Conservation (phyloP, 2,329 filamentous ascomycete species). For the Aspergillus ustus region DNA sequence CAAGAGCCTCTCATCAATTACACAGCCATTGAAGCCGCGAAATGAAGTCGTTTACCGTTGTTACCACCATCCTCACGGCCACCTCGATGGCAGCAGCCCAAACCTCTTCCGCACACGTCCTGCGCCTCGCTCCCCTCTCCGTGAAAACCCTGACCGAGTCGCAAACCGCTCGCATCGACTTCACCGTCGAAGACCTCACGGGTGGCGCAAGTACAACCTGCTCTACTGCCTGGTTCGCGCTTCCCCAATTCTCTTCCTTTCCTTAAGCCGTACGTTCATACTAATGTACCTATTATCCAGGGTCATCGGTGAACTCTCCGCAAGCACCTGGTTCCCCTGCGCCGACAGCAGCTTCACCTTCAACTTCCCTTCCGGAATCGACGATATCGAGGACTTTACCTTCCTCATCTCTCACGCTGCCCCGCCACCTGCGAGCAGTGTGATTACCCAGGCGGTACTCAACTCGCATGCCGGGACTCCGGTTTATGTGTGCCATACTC, state of each 20-base stretch:
- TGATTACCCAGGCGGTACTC: neutral
- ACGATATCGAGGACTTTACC: neutral
- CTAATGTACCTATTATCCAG: too few relatives aligned
- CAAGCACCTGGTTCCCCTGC: neutral
- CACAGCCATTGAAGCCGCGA: too few relatives aligned
- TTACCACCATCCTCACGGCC: too few relatives aligned
- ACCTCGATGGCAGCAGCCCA: too few relatives aligned
- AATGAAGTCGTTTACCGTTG: too few relatives aligned
- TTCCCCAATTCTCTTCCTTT: neutral
- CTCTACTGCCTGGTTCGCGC: neutral
- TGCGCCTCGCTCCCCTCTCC: neutral
- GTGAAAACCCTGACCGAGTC: neutral
- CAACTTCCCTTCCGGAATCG: neutral
- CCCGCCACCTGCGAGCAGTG: too few relatives aligned
- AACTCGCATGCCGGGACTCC: neutral
- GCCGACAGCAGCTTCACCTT: neutral
- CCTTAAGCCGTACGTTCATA: too few relatives aligned
- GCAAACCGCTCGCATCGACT: conserved; percentile 4
- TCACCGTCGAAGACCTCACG: neutral
- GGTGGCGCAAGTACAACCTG: neutral
- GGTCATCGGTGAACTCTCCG: neutral
- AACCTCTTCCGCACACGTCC: too few relatives aligned
- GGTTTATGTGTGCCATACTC: neutral
- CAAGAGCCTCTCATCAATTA: too few relatives aligned
- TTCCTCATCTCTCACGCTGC: neutral